Evolutionary conservation across 208 protist species (phyloP), one percentile per base, ranked within the genome.

Genomic region (Porcisia deanei): DNA sequence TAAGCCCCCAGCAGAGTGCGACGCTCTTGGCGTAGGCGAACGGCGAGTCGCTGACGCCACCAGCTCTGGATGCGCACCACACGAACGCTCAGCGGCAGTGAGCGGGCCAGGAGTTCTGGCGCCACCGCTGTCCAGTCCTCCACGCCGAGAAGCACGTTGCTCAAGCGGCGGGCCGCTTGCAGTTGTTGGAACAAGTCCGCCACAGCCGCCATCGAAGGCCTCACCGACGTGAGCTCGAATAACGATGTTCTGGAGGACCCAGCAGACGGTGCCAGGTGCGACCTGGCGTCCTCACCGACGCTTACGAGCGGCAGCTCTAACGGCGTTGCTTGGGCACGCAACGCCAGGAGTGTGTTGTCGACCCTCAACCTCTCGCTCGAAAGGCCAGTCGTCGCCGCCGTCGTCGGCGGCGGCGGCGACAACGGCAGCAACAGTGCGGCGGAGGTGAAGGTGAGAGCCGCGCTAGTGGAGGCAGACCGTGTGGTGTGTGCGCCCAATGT

Each of bases 61-160:
- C 71, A 64, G 55, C 49, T 70, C 77, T 91, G 87, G 30, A 91
- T 63, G 37, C 83, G 85, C 55, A 87, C 76, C 3, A 79, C 72
- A 10, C 71, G 68, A 1, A 88, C 61, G 55, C 83, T 82, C 18
- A 88, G 76, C 58, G 71, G 53, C 25, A 91, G 84, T 20, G 76
- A 83, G 57, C 73, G 75, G 37, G 41, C 47, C 53, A 88, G 66
- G 49, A 77, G 8, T 10, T 57, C 3, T 10, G 76, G 66, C 63
- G 72, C n/a, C 25, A 81, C 58, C 0, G 18, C 16, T 4, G 76
- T 75, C 68, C 77, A 78, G 20, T 84, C 64, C 30, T 63, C 41
- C 20, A 65, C 25, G 9, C 20, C 37, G 1, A 59, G 67, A 22
- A 83, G 60, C 22, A 10, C 20, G 12, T 57, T 55, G 30, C 59